phyloP scores from a whole-genome alignment of 73 alveolate genomes.

The Uronychia setigera region DNA sequence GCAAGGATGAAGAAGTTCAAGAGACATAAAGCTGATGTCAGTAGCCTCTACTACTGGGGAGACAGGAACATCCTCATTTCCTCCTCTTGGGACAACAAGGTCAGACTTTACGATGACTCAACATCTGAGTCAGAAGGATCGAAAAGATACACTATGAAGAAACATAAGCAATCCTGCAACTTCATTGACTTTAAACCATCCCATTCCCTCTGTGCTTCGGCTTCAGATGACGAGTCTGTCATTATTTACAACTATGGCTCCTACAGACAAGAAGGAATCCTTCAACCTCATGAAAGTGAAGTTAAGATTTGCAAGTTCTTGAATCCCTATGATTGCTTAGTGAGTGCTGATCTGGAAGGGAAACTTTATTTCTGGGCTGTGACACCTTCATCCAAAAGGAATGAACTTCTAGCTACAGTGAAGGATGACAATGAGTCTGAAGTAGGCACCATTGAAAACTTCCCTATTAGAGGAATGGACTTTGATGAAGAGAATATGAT shows the following conservation, averaged over 20 bases:
- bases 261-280: constrained; percentile 90
- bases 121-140: constrained; percentile 90
- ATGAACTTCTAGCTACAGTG: constrained; percentile 75
- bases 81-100: constrained; percentile 91
- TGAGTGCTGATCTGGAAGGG: constrained; percentile 93
- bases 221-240: constrained; percentile 97
- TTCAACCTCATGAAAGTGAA: constrained; percentile 61
- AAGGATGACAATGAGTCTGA: constrained; percentile 84
- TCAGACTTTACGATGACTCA: constrained; percentile 95
- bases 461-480: constrained; percentile 93
- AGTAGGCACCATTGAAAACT: constrained; percentile 83
- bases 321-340: constrained; percentile 82
- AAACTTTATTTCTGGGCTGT: constrained; percentile 92
- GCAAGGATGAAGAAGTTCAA: constrained; percentile 97
- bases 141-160: constrained; percentile 88
- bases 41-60: constrained; percentile 69
- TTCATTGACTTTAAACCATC: constrained; percentile 77
- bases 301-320: constrained; percentile 91
- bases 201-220: constrained; percentile 86
- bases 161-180: constrained; percentile 89
- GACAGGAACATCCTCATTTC: constrained; percentile 77
- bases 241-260: constrained; percentile 91
- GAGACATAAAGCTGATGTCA: constrained; percentile 58
- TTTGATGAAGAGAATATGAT: constrained; percentile 79
- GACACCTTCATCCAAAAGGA: constrained; percentile 80